A percentile compares a stretch with the other conserved stretches of the same genome.
Evolutionary conservation across 805 yeast genomes (phyloP).

Genomic region (Candida nonsorbophila): DNA sequence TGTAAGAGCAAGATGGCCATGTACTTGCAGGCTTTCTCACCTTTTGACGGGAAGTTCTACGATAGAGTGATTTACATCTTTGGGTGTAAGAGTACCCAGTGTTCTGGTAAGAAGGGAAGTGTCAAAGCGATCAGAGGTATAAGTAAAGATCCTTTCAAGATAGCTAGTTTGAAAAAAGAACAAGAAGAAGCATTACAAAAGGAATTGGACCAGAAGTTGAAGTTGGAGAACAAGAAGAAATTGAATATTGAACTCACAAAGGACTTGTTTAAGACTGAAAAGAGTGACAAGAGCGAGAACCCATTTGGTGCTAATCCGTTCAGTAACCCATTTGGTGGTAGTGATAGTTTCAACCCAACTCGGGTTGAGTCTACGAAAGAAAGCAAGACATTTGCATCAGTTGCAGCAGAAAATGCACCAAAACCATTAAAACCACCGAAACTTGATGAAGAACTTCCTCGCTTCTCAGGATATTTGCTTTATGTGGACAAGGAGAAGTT

Average conservation of each 20-base stretch:
- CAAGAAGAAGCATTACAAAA: conserved; percentile 21
- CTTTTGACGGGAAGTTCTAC: conserved; percentile 63
- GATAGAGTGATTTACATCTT: conserved; percentile 81
- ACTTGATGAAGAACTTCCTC: conserved; percentile 28
- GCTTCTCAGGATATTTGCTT: conserved; percentile 61
- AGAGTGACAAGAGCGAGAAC: conserved; percentile 12
- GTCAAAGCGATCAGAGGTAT: conserved; percentile 77
- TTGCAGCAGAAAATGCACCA: conserved; percentile 12
- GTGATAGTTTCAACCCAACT: conserved; percentile 14
- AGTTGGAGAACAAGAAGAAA: conserved; percentile 40
- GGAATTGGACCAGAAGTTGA: conserved; percentile 34
- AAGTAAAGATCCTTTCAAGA: conserved; percentile 48
- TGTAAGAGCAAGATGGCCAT: conserved; percentile 63
- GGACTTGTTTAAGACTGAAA: conserved; percentile 25
- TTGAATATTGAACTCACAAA: conserved; percentile 33
- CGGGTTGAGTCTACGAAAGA: conserved; percentile 2
- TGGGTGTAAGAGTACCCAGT: conserved; percentile 56
- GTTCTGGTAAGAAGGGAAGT: conserved; percentile 67
- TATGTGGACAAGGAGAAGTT: conserved; percentile 70
- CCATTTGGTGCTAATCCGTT: conserved; percentile 42
- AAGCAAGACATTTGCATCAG: conserved; percentile 15
- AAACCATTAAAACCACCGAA: conserved; percentile 4
- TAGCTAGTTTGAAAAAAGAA: conserved; percentile 34
- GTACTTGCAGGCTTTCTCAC: conserved; percentile 75
- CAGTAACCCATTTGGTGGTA: conserved; percentile 5